Evolutionary conservation across 805 yeast species (phyloP), one percentile per base, ranked within the genome.

Genomic region (Debaryomyces prosopidis): DNA sequence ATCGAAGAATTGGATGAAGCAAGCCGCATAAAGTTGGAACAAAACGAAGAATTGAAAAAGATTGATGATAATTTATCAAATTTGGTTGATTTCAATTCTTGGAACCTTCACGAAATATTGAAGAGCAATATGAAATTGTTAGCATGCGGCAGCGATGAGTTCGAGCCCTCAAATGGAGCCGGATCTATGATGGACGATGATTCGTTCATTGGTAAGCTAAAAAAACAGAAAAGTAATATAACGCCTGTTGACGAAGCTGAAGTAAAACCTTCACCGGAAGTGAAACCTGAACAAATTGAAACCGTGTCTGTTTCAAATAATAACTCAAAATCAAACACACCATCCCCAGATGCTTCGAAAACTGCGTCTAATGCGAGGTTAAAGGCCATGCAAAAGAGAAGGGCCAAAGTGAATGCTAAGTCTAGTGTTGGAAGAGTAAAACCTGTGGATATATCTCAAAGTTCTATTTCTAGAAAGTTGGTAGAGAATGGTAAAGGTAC

Each of bases 311-410:
- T 12, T 20, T n/a, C 17, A 12, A 20, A 4, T 33, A 31, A 27
- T 2, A 31, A 18, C 27, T 18, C 30, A 8, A n/a, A 19, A 10
- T 15, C 17, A 9, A 23, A 18, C 7, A 10, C 43, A 11, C 19
- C 52, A 38, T 34, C 15, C 17, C 49, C 51, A 4, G 52, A 57
- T 31, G 35, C 62, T 36, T 63, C 68, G 40, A 50, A 55, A 47
- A 56, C 66, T 1, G 62, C 75, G 47, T 51, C 79, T 34, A 84
- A 86, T 40, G 91, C 96, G 0, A 80, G 97, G 62, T 79, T 90
- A 75, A 80, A 89, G 49, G 98, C 97, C 1, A 82, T 92, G 88
- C 96, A 96, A n/a, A 86, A 87, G 57, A 79, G 98, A 58, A 84
- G 85, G 59, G 94, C 96, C 4, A 89, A 87, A 60, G 83, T 81